Evolutionary conservation across 2,329 filamentous ascomycete genomes (phyloP).

Genomic region (Talaromyces sp.): DNA sequence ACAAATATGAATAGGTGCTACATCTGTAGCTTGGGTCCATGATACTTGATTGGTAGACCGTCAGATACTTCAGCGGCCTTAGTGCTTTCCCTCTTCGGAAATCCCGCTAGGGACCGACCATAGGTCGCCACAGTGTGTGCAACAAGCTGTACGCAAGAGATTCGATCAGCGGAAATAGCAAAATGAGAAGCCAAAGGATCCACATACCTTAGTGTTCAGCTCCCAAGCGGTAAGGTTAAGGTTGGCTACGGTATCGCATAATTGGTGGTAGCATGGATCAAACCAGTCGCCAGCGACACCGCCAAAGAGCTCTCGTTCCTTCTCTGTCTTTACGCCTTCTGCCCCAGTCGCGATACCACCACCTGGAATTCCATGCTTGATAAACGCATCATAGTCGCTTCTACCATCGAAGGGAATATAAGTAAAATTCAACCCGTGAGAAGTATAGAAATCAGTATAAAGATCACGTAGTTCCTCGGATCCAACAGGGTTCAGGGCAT

Average conservation of each 20-base stretch:
- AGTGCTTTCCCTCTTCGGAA: slow-evolving; percentile 48
- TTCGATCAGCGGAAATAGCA: background rate
- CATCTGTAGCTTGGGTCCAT: slow-evolving; percentile 7
- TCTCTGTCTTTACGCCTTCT: slow-evolving; percentile 66
- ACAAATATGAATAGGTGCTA: background rate
- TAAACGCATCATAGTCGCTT: slow-evolving; percentile 74
- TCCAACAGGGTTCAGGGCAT: slow-evolving; percentile 52
- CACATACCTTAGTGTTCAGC: slow-evolving; percentile 45
- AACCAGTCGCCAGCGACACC: slow-evolving; percentile 57
- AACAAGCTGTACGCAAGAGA: slow-evolving; percentile 36
- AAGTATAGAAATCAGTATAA: slow-evolving; percentile 62
- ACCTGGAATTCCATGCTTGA: slow-evolving; percentile 64
- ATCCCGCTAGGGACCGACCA: slow-evolving; percentile 58
- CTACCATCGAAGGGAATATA: slow-evolving; percentile 72
- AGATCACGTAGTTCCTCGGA: slow-evolving; percentile 63
- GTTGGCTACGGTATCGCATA: slow-evolving; percentile 49
- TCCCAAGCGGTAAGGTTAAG: slow-evolving; percentile 50
- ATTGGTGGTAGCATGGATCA: slow-evolving; percentile 53
- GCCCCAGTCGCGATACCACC: slow-evolving; percentile 74
- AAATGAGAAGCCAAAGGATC: background rate
- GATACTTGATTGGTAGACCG: slow-evolving; percentile 6
- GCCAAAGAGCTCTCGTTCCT: slow-evolving; percentile 63
- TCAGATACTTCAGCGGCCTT: background rate
- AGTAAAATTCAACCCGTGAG: slow-evolving; percentile 58
- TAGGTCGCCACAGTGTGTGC: slow-evolving; percentile 69